Percentiles rank a stretch among this genome's conserved stretches.
phyloP scores from a whole-genome alignment of 116 monocot genomes.

The Trichopus zeylanicus region DNA sequence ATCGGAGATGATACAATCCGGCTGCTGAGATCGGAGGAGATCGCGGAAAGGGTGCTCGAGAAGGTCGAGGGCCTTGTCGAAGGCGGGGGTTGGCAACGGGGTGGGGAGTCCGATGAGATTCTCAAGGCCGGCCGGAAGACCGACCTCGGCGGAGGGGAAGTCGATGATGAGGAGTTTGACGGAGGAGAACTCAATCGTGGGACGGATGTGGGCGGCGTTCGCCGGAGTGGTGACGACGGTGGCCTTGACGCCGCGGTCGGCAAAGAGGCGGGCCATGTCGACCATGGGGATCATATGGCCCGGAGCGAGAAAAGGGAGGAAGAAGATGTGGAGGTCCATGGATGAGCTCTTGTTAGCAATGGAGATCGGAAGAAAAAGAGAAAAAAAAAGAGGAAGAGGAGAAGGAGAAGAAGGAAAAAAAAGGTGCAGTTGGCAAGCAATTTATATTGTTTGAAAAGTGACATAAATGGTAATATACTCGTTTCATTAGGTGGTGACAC shows the following conservation, averaged over 20 bases:
- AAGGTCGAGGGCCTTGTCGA: constrained; percentile 3
- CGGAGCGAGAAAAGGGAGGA: constrained; percentile 2
- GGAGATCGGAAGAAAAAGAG: no score
- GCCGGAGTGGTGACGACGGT: constrained; percentile 40
- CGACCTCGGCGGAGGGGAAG: constrained; percentile 19
- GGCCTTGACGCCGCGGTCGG: constrained; percentile 18
- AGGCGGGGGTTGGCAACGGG: background rate
- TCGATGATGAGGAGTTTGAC: constrained; percentile 16
- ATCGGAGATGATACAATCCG: constrained; percentile 47
- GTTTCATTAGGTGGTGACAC: no score
- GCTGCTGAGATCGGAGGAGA: constrained; percentile 16
- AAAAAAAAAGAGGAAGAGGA: no score
- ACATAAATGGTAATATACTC: no score
- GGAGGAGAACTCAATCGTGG: constrained; percentile 4
- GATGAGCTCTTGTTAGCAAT: no score
- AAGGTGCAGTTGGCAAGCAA: no score
- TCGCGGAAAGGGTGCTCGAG: constrained; percentile 31
- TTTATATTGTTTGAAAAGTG: no score
- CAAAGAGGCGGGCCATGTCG: constrained; percentile 40
- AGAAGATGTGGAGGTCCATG: constrained; percentile 1
- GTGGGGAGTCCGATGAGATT: background rate
- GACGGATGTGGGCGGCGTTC: constrained; percentile 3
- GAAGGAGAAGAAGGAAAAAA: no score
- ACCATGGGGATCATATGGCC: constrained; percentile 46
- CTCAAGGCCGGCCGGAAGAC: constrained; percentile 17